phyloP scores from a whole-genome alignment of 1,284 basidiomycete species.

The Puccinia novopanici region DNA sequence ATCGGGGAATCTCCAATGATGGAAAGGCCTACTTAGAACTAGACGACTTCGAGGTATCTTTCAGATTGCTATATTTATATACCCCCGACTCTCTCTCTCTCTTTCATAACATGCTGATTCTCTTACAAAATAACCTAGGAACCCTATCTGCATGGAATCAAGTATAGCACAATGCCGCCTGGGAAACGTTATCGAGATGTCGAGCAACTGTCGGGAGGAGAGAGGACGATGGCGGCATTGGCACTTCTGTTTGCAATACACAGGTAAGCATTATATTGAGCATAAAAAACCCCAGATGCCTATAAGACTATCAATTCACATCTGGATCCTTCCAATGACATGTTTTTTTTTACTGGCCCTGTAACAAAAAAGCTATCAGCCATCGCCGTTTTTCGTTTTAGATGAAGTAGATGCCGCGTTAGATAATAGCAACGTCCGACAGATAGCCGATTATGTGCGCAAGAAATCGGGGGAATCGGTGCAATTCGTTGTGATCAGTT shows the following conservation, averaged over 20 bases:
- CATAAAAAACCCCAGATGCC: background rate
- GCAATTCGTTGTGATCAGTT: constrained; percentile 60
- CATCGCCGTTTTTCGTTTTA: constrained; percentile 96
- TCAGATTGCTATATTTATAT: background rate
- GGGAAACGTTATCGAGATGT: constrained; percentile 99
- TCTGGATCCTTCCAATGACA: background rate
- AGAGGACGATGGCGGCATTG: constrained; percentile 96
- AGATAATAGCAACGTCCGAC: constrained; percentile 91
- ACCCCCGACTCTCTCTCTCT: background rate
- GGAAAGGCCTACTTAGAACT: constrained; percentile 79
- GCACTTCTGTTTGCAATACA: constrained; percentile 95
- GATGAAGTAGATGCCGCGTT: constrained; percentile 98
- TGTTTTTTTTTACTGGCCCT: background rate
- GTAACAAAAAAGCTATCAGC: constrained; percentile 68
- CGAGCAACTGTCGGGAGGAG: constrained; percentile 96
- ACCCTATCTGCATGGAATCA: constrained; percentile 91
- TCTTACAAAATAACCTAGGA: constrained; percentile 66
- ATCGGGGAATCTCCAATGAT: constrained; percentile 29
- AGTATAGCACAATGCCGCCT: constrained; percentile 98
- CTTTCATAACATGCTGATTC: background rate
- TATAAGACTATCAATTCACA: background rate
- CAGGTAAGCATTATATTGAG: constrained; percentile 60
- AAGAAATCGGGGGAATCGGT: constrained; percentile 52
- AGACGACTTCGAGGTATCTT: constrained; percentile 82
- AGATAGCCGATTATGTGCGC: constrained; percentile 86